Base-by-base conservation (phyloP, 768 basidiomycete genomes). In the Gymnopilus junonius region DNA sequence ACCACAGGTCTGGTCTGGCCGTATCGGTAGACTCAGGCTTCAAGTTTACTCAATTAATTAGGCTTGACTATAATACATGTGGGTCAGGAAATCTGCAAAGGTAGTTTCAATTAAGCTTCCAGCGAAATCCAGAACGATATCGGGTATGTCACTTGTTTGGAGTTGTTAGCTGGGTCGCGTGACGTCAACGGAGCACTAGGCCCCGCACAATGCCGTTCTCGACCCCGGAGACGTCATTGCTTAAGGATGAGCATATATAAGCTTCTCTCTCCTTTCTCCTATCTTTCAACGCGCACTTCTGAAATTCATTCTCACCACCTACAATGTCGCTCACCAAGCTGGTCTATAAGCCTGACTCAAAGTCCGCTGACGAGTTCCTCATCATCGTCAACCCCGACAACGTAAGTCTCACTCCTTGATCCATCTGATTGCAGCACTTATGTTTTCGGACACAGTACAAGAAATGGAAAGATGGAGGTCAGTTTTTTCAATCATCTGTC, bases 381-480 rank as follows among this genome's bases (percentile, higher is more conserved):
- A 76, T 90, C 73, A 82, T 94, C 66, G 87, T 93, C 43, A 84
- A 92, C 72, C 80, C 80, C 3, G 78, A 71, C 58, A 84, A 87
- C 85, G 93, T 93, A 65, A 21, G 83, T 67, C 29, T 25, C 20
- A 40, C 53, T 23, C n/a, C 25, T 55, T 45, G 42, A 4, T 51
- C 51, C 27, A 48, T 45, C 48, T 53, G 39, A 32, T 45, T 64
- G 51, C 57, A 48, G 59, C 46, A 56, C 66, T 62, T 32, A 69
- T 63, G 46, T 54, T 37, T 35, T 55, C 63, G 29, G 29, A 55
- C 50, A 23, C 40, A 93, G 92, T 91, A 77, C 75, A 86, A 86
- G 79, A 90, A 87, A 74, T 94, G 91, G 91, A 90, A 87, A 75
- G 83, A 77, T 10, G 92, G 91, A 83, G 92, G 93, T 93, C 65